A percentile compares a stretch with the other conserved stretches of the same genome.
Evolutionary conservation across 495 filamentous ascomycete genomes (phyloP).

Genomic region (Penicillium pulvis): DNA sequence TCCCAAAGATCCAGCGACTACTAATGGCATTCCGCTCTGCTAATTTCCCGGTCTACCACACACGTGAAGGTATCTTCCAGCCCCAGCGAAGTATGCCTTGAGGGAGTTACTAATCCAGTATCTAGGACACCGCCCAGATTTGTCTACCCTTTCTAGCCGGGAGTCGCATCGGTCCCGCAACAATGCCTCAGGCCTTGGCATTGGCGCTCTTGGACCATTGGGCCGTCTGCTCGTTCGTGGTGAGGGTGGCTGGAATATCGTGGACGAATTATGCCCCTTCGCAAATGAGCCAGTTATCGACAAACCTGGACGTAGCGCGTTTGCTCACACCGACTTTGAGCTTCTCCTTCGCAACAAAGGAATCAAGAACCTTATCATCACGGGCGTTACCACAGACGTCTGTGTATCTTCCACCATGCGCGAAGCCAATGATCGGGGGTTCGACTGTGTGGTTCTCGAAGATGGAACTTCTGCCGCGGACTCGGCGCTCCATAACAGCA

Average conservation of each 20-base stretch:
- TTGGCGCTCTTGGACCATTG: constrained; percentile 62
- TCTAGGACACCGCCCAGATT: constrained; percentile 61
- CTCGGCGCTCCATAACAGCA: constrained; percentile 48
- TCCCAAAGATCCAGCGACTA: constrained; percentile 56
- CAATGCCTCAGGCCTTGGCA: constrained; percentile 55
- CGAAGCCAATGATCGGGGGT: constrained; percentile 74
- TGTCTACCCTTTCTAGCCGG: constrained; percentile 59
- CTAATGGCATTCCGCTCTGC: constrained; percentile 58
- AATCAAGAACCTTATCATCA: constrained; percentile 66
- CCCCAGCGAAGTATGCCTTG: neutral
- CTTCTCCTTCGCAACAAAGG: constrained; percentile 61
- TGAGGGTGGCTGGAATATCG: constrained; percentile 62
- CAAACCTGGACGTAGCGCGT: constrained; percentile 69
- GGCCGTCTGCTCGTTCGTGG: constrained; percentile 66
- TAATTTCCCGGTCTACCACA: constrained; percentile 66
- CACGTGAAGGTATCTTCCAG: constrained; percentile 53
- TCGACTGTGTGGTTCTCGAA: constrained; percentile 63
- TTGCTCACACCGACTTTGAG: constrained; percentile 66
- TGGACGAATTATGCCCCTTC: constrained; percentile 59
- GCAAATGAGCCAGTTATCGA: constrained; percentile 63
- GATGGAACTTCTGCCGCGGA: constrained; percentile 57
- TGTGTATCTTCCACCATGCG: constrained; percentile 70
- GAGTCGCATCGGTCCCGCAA: constrained; percentile 57
- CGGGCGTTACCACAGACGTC: constrained; percentile 70
- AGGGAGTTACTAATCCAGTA: constrained; percentile 18